Conservation (phyloP, 768 basidiomycete genomes). For the Podaxis pistillaris region DNA sequence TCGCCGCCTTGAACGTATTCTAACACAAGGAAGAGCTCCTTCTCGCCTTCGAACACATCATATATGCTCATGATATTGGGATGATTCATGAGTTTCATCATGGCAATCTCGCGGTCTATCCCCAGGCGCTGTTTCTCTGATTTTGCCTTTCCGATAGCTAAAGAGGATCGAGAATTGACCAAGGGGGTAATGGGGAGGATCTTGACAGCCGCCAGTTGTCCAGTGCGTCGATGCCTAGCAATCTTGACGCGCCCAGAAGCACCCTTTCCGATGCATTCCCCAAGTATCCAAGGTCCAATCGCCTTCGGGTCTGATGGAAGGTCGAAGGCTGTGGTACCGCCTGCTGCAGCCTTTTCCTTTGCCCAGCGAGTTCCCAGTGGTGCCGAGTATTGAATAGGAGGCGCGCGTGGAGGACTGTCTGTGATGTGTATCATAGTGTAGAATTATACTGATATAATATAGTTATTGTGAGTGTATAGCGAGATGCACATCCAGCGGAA, state of each 20-base stretch:
- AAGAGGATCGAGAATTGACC: constrained; percentile 67
- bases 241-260: constrained; percentile 94
- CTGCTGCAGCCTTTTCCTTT: constrained; percentile 84
- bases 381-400: constrained; percentile 68
- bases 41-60: constrained; percentile 92
- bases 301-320: constrained; percentile 80
- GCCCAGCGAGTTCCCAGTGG: constrained; percentile 82
- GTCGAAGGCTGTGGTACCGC: constrained; percentile 69
- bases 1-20: constrained; percentile 97
- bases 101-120: constrained; percentile 92
- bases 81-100: constrained; percentile 99
- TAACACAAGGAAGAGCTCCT: constrained; percentile 87
- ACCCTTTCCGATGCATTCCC: constrained; percentile 92
- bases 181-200: constrained; percentile 86
- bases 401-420: constrained; percentile 65
- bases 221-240: constrained; percentile 80
- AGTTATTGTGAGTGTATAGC: constrained; percentile 27
- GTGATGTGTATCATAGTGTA: constrained; percentile 38
- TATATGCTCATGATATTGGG: constrained; percentile 95
- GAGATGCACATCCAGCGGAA: constrained; percentile 46
- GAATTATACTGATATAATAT: constrained; percentile 23
- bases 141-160: constrained; percentile 65
- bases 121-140: constrained; percentile 81
- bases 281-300: constrained; percentile 91
- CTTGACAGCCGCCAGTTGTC: constrained; percentile 93